Base-by-base conservation (phyloP, 23 red algal genomes). In the Cyanidiococcus yangmingshanensis region DNA sequence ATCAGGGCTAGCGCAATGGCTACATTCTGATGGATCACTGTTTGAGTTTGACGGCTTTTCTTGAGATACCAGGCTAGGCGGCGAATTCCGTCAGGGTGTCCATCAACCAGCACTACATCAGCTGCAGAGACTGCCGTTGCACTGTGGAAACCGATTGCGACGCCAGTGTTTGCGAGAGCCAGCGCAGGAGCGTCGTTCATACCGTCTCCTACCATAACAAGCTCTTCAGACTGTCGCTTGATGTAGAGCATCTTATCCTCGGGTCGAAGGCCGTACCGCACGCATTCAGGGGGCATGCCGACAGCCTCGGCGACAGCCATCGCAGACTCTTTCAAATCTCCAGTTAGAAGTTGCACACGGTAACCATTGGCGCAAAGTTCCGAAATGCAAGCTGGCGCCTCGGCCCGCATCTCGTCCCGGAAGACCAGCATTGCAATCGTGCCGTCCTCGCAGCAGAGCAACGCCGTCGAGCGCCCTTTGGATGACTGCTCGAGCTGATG, bases 111-210 rank as follows among this genome's bases (percentile, higher is more conserved):
- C 37, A 96, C 82, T 7, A 96, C 88, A 39, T 96, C 92, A 30
- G 92, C 82, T 17, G 82, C 87, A 37, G 88, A 77, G 7, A 83
- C 82, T 37, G 89, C 89, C 0, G 87, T 86, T 21, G 87, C 79
- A 75, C 77, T 89, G 16, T 37, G 68, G 36, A 90, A 54, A 15
- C 92, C 92, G 40, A 85, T 79, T 21, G 86, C 76, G 39, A 87
- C 79, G 17, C 92, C 92, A 18, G 88, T 86, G 0, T 79, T 75
- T 0, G 92, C 76, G 1, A 74, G 59, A 1, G 92, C 87, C 24
- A 96, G 39, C 54, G 92, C 92, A 24, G 92, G 87, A 31, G 87
- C 92, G 68, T 96, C 92, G 39, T 96, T 96, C 41, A 96, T 87
- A 34, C 92, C 92, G 76, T 96, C 92, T 1, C 92, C 92, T 15